A percentile compares a stretch with the other conserved stretches of the same genome.
These are phyloP conservation scores for Tetraselmis chui DNA, from an alignment of 139 green algal genomes.

Conservation along the genomic window DNA sequence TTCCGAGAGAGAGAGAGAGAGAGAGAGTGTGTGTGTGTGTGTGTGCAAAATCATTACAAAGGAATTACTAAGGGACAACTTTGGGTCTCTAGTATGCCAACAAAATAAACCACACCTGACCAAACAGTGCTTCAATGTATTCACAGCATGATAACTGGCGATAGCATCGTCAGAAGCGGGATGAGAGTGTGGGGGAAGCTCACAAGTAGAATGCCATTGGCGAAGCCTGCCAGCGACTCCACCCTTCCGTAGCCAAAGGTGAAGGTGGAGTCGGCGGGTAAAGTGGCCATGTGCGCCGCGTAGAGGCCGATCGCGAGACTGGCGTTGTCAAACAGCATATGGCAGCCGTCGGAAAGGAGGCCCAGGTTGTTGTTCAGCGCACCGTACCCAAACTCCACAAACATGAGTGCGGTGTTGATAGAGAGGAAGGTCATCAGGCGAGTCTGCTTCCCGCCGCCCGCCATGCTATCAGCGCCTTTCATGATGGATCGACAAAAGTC, in stretches of 20 bases:
- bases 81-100: no score
- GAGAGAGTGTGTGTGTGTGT: no score
- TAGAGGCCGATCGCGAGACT: slow-evolving; percentile 33
- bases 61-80: no score
- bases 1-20: no score
- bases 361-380: slow-evolving; percentile 25
- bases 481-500: not conserved
- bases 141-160: no score
- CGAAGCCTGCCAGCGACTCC: slow-evolving; percentile 3
- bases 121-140: no score
- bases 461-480: not conserved
- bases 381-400: slow-evolving; percentile 32
- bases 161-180: no score
- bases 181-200: not conserved
- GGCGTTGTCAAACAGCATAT: slow-evolving; percentile 45
- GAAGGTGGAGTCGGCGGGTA: slow-evolving; percentile 20
- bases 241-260: slow-evolving; percentile 21
- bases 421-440: slow-evolving; percentile 19
- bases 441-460: not conserved
- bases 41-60: no score
- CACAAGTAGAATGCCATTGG: not conserved
- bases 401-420: slow-evolving; percentile 34
- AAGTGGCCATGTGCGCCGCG: slow-evolving; percentile 27
- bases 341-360: slow-evolving; percentile 34
- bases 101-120: no score